Conservation (phyloP, 163 green algal species). For the Chlorella variabilis region DNA sequence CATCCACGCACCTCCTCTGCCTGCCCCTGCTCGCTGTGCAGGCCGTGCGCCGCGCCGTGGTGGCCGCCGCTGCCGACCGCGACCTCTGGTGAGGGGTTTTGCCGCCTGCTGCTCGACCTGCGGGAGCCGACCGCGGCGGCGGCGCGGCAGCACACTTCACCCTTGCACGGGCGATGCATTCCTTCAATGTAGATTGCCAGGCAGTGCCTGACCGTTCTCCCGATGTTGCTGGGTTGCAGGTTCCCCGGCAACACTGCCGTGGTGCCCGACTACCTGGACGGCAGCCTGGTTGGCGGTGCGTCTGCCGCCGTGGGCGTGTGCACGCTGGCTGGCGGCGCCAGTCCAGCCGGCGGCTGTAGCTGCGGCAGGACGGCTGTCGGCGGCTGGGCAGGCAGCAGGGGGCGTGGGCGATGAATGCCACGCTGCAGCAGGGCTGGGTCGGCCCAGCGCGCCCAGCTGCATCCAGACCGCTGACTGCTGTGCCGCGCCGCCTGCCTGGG, state of each 20-base stretch:
- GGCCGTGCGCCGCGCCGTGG: not conserved
- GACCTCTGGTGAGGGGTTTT: conserved; percentile 7
- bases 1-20: not conserved
- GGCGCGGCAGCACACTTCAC: no score
- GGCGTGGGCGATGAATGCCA: no score
- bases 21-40: not conserved
- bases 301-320: not conserved
- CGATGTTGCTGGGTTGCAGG: conserved; percentile 27
- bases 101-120: not conserved
- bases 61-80: conserved; percentile 10
- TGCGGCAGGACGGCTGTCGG: no score
- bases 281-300: conserved; percentile 50
- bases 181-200: no score
- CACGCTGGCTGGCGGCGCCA: not conserved
- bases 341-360: not conserved
- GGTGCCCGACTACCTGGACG: conserved; percentile 56
- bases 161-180: no score
- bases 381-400: no score
- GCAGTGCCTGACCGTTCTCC: not conserved
- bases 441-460: no score
- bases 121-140: no score
- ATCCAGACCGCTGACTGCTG: not conserved
- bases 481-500: not conserved
- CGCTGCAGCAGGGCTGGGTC: no score
- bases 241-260: conserved; percentile 54